A percentile compares a stretch with the other conserved stretches of the same genome.
These are phyloP conservation scores for Ophiostoma australiae DNA, from an alignment of 2,329 filamentous ascomycete genomes.

Conservation along the genomic window DNA sequence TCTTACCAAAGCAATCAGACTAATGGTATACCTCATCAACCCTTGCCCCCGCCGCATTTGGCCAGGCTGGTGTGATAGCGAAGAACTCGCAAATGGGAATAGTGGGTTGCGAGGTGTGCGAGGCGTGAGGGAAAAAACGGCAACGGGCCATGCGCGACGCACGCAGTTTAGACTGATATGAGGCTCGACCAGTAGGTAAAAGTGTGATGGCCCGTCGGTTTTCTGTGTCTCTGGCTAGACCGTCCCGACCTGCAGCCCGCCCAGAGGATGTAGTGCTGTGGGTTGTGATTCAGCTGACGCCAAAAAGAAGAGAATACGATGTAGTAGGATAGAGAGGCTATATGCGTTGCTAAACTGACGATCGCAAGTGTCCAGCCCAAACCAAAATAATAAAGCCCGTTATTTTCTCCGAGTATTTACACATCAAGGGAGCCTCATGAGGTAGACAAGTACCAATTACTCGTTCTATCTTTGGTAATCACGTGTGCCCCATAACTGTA, in stretches of 20 bases:
- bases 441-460: neutral
- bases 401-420: neutral
- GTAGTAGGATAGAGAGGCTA: neutral
- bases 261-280: neutral
- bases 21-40: neutral
- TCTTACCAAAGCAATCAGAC: neutral
- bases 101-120: neutral
- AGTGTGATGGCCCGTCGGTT: neutral
- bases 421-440: neutral
- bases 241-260: neutral
- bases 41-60: neutral
- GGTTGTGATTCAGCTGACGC: neutral
- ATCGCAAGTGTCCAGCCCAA: neutral
- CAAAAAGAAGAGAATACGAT: no score
- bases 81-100: neutral
- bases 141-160: neutral
- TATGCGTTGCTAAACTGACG: neutral
- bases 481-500: slow-evolving; percentile 7
- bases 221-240: neutral
- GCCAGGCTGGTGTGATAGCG: neutral
- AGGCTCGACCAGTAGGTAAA: neutral
- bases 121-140: neutral
- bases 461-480: neutral
- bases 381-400: neutral
- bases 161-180: neutral